Base-by-base conservation (phyloP, 2,329 filamentous ascomycete genomes). In the Aspergillus sp. region DNA sequence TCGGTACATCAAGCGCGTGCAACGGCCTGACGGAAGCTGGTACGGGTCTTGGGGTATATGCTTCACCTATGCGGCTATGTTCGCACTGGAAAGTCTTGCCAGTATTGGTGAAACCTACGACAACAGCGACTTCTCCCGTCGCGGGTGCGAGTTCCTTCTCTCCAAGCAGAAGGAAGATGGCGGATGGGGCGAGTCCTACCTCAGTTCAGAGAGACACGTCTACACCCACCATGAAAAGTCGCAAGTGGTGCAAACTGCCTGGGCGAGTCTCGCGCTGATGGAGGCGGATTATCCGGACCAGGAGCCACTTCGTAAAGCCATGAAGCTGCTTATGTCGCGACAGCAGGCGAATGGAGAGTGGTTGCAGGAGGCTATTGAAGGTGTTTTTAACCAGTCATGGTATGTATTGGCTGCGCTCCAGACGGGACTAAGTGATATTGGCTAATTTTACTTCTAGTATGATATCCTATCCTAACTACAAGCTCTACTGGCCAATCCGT, bases 391-490 rank as follows among this genome's bases (percentile, higher is more conserved):
- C 71, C 95, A 96, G 74, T 93, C 84, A 60, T 97, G 91, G 81
- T 83, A 66, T 71, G 79, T 77, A 34, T 10, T 19, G 19, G 19
- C 19, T 19, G 19, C 12, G 12, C 8, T n/a, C 41, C 32, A 30
- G 4, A 43, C 8, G 19, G 27, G 2, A n/a, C 46, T n/a, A 33
- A 39, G 57, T 47, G 36, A 9, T 34, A 32, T 59, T 64, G 50
- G 61, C 49, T 29, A 43, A 29, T 27, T 19, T 41, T 41, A 12
- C 26, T 5, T 47, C 49, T 59, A 83, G 82, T 75, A 97, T 96
- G 88, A 98, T 98, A 55, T 93, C 88, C 0, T 98, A 98, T 63
- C 91, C 91, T 39, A 98, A 98, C 74, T 98, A 98, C 76, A 98
- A 97, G 73, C 93, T 95, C 66, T 86, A 85, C 48, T 98, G 96